phyloP scores from a whole-genome alignment of 1,284 basidiomycete genomes.

The Marasmius oreades region DNA sequence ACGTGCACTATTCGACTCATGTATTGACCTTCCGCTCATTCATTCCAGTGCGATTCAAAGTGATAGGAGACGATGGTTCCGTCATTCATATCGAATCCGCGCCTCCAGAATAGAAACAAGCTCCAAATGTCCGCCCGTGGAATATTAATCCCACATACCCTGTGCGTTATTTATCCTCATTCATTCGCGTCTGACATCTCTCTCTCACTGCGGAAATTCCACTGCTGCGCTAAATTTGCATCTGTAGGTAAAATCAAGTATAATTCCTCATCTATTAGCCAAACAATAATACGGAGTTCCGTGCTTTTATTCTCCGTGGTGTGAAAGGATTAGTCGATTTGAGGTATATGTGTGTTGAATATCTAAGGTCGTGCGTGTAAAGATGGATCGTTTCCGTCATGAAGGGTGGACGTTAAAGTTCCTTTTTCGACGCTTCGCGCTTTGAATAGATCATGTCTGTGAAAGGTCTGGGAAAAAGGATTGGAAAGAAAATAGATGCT shows the following conservation, averaged over 20 bases:
- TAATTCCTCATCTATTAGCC: not conserved
- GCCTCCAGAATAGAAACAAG: not conserved
- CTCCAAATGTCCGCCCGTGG: not conserved
- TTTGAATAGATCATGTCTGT: slow-evolving; percentile 80
- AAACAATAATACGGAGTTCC: not conserved
- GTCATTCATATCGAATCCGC: slow-evolving; percentile 40
- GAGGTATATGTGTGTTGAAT: not conserved
- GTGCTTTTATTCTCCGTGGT: too few relatives aligned
- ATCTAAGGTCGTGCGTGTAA: not conserved
- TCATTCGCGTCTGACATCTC: not conserved
- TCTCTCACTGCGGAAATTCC: too few relatives aligned
- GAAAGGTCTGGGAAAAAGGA: slow-evolving; percentile 53
- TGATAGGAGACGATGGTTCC: slow-evolving; percentile 63
- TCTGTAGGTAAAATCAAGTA: not conserved
- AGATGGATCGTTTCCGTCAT: not conserved
- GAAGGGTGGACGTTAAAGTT: not conserved
- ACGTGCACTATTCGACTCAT: not conserved
- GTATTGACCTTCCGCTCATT: slow-evolving; percentile 1
- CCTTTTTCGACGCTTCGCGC: slow-evolving; percentile 35
- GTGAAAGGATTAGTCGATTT: not conserved
- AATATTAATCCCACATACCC: not conserved
- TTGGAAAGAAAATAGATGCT: not conserved
- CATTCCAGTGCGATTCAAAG: slow-evolving; percentile 60
- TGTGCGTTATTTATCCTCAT: not conserved
- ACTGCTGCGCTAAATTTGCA: not conserved